Percentiles rank a stretch among this genome's conserved stretches.
These are phyloP conservation scores for Gomphus bonarii DNA, from an alignment of 1,284 basidiomycete genomes.

Conservation along the genomic window DNA sequence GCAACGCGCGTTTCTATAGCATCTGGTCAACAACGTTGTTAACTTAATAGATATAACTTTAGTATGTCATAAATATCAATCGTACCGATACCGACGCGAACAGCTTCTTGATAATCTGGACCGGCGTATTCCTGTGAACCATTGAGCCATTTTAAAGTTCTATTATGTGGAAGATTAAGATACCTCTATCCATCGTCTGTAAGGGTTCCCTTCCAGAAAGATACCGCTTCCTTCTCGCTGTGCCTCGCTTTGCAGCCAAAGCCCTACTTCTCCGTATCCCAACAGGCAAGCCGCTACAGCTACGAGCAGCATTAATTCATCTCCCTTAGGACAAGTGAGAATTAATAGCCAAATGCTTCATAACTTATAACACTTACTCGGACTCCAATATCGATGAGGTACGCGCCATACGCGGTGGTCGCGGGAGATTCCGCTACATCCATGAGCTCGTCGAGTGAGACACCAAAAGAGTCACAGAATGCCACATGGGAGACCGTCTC, in stretches of 20 bases:
- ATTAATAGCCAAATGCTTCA: not conserved
- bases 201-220: conserved; percentile 56
- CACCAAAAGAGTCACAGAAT: conserved; percentile 62
- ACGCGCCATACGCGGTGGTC: conserved; percentile 82
- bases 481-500: conserved; percentile 69
- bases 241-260: conserved; percentile 62
- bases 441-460: conserved; percentile 50
- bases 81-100: conserved; percentile 62
- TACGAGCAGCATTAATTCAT: conserved; percentile 65
- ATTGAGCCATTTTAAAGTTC: not conserved
- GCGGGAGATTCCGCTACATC: conserved; percentile 53
- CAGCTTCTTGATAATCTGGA: conserved; percentile 59
- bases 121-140: conserved; percentile 53
- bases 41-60: not conserved
- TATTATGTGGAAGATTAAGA: not conserved
- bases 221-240: conserved; percentile 40
- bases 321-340: conserved; percentile 36
- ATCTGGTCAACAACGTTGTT: conserved; percentile 32
- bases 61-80: too few species aligned
- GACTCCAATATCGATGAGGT: conserved; percentile 68
- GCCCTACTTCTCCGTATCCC: conserved; percentile 91
- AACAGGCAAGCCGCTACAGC: conserved; percentile 81
- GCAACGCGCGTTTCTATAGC: conserved; percentile 51
- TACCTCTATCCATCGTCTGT: conserved; percentile 67
- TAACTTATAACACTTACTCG: conserved; percentile 30